These are phyloP conservation scores for Parsonsia alboflavescens DNA, from an alignment of 257 asterid species.

Conservation along the genomic window DNA sequence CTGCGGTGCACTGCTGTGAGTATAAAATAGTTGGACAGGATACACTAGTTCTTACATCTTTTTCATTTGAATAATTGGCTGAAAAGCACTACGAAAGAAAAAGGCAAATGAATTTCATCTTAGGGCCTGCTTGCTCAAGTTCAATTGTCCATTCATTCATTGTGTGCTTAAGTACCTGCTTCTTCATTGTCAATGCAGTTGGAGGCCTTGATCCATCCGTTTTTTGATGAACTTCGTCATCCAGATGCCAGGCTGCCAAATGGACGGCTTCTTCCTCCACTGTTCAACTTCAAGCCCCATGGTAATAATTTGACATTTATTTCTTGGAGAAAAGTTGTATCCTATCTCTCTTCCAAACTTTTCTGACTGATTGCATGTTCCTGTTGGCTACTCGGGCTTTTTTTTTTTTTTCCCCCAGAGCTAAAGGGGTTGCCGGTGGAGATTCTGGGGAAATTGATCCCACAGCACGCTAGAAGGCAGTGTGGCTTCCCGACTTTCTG, in stretches of 20 bases:
- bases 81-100: too few species aligned
- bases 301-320: conserved; percentile 33
- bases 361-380: not conserved
- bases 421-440: conserved; percentile 57
- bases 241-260: conserved; percentile 58
- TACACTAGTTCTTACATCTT: not conserved
- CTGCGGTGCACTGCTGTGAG: conserved; percentile 79
- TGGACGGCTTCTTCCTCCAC: conserved; percentile 71
- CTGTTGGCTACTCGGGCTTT: not conserved
- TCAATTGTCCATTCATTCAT: not conserved
- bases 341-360: not conserved
- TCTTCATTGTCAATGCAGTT: conserved; percentile 34
- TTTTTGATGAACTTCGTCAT: conserved; percentile 64
- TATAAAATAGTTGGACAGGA: conserved; percentile 6
- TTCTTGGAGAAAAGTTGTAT: not conserved
- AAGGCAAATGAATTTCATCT: not conserved
- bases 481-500: conserved; percentile 56
- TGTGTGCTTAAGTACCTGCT: not conserved
- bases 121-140: not conserved
- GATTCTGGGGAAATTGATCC: conserved; percentile 58
- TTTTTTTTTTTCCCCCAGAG: conserved; percentile 40
- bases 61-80: not conserved
- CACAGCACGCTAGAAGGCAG: conserved; percentile 73
- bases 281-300: conserved; percentile 72
- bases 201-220: conserved; percentile 64